phyloP scores from a whole-genome alignment of 2,329 filamentous ascomycete genomes.

The Sclerotinia sclerotiorum region DNA sequence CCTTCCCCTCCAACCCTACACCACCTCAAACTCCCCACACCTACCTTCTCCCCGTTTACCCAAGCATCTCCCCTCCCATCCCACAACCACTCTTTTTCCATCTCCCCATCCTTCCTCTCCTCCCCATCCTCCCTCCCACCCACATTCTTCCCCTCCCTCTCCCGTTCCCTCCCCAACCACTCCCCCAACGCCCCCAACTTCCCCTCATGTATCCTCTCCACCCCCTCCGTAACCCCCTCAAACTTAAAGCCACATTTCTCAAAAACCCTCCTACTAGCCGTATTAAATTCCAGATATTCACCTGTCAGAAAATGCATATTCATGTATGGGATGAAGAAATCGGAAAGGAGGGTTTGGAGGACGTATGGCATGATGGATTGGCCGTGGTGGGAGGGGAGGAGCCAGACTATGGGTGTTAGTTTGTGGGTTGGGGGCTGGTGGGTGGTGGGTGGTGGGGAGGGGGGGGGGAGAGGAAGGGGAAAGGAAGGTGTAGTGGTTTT shows the following conservation, averaged over 20 bases:
- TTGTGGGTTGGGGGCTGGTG: too few species aligned
- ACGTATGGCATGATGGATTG: slow-evolving; percentile 23
- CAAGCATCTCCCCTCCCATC: background rate
- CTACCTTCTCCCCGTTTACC: background rate
- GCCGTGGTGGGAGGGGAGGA: slow-evolving; percentile 21
- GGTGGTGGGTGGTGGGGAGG: too few species aligned
- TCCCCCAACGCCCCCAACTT: background rate
- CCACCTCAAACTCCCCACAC: slow-evolving; percentile 2
- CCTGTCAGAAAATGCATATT: slow-evolving; percentile 15
- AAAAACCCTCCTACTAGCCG: slow-evolving; percentile 23
- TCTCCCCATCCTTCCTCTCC: background rate
- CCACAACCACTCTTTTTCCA: background rate
- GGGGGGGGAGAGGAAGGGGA: too few species aligned
- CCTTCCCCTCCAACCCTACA: background rate
- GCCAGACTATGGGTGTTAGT: slow-evolving; percentile 18
- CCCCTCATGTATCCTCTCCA: background rate
- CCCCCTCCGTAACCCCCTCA: background rate
- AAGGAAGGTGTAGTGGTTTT: too few species aligned
- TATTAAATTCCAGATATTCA: slow-evolving; percentile 20
- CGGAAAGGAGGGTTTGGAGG: slow-evolving; percentile 15
- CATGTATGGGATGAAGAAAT: slow-evolving; percentile 25
- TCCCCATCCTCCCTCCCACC: background rate
- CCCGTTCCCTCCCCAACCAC: background rate
- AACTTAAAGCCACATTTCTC: slow-evolving; percentile 27
- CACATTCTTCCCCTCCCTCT: too few species aligned